phyloP scores from a whole-genome alignment of 2,329 filamentous ascomycete genomes.

The Westerdykella sp. region DNA sequence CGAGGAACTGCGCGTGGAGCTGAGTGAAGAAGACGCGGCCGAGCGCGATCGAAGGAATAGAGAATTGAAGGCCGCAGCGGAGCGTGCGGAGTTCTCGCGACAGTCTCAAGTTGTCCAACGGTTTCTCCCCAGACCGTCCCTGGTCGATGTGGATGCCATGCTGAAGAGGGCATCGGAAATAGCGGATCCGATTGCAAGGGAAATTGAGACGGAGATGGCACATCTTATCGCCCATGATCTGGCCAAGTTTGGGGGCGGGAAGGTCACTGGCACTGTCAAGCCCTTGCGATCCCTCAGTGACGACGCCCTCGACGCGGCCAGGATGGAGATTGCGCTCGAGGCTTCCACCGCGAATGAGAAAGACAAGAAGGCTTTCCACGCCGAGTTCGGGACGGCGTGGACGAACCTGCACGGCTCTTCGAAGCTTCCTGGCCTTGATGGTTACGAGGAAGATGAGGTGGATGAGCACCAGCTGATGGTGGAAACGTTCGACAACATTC shows the following conservation, averaged over 20 bases:
- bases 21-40: constrained; percentile 61
- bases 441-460: constrained; percentile 71
- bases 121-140: constrained; percentile 67
- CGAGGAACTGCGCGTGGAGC: constrained; percentile 50
- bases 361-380: constrained; percentile 43
- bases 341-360: constrained; percentile 48
- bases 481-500: constrained; percentile 67
- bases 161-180: constrained; percentile 57
- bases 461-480: constrained; percentile 61
- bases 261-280: constrained; percentile 56
- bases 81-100: constrained; percentile 66
- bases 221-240: constrained; percentile 78
- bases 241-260: constrained; percentile 62
- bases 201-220: constrained; percentile 72
- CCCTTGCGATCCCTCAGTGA: constrained; percentile 64
- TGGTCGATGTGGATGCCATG: constrained; percentile 65
- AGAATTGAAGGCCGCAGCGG: constrained; percentile 55
- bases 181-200: constrained; percentile 57
- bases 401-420: constrained; percentile 43
- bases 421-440: constrained; percentile 69
- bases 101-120: constrained; percentile 90
- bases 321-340: constrained; percentile 69
- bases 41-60: constrained; percentile 68
- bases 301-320: constrained; percentile 64
- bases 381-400: constrained; percentile 43